Conservation (phyloP, 441 rosid species). For the Capsella rubella region DNA sequence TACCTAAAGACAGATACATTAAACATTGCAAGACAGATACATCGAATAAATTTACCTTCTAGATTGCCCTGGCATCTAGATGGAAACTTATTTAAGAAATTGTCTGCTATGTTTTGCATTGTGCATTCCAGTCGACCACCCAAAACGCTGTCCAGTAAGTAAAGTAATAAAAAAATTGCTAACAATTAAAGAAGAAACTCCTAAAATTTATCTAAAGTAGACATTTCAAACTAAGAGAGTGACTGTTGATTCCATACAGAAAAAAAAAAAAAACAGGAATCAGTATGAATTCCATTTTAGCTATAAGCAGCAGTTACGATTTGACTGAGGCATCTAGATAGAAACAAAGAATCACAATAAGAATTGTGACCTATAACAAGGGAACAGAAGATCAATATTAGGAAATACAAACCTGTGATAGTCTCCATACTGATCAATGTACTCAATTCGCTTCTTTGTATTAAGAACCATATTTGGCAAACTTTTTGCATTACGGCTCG, state of each 20-base stretch:
- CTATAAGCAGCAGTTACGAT: conserved; percentile 6
- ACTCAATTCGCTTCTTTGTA: conserved; percentile 70
- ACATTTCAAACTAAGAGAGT: conserved; percentile 12
- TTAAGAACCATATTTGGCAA: conserved; percentile 92
- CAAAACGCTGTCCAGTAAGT: conserved; percentile 55
- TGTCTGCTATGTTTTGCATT: conserved; percentile 97
- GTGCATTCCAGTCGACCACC: conserved; percentile 99
- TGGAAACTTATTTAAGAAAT: conserved; percentile 65
- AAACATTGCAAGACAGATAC: conserved; percentile 4
- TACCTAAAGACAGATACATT: conserved; percentile 17
- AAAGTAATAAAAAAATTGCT: conserved; percentile 28
- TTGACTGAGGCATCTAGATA: conserved; percentile 10
- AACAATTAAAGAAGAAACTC: neutral
- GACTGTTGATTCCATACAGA: neutral
- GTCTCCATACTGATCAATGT: conserved; percentile 69
- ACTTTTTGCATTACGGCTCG: conserved; percentile 63
- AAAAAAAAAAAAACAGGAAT: neutral
- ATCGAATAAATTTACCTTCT: conserved; percentile 60
- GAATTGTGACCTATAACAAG: conserved; percentile 22
- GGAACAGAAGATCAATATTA: conserved; percentile 31
- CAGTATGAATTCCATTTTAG: neutral
- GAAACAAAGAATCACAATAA: conserved; percentile 20
- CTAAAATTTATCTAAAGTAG: neutral
- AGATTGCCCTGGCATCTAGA: conserved; percentile 72
- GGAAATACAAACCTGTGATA: conserved; percentile 63